Evolutionary conservation across 192 early-diverging fungal species (phyloP).

Genomic region (Coemansia sp.): DNA sequence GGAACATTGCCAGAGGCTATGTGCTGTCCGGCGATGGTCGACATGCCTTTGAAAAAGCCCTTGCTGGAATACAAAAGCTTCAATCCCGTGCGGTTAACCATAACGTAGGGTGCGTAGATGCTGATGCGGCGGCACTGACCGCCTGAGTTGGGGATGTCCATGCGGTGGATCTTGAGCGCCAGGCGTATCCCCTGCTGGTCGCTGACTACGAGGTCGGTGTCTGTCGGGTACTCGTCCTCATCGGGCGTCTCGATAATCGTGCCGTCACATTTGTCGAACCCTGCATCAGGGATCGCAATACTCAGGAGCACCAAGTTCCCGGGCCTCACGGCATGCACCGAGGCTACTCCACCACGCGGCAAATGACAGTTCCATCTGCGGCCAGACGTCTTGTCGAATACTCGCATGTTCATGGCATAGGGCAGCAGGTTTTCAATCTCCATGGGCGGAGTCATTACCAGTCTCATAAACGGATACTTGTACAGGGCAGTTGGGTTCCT

Average conservation of each 20-base stretch:
- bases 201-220: conserved; percentile 72
- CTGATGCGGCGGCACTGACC: conserved; percentile 73
- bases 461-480: conserved; percentile 80
- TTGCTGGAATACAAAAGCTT: conserved; percentile 79
- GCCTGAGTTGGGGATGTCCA: conserved; percentile 70
- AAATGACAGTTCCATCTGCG: conserved; percentile 73
- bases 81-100: conserved; percentile 92
- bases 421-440: conserved; percentile 96
- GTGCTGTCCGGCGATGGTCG: conserved; percentile 75
- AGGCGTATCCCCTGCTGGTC: conserved; percentile 70
- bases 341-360: conserved; percentile 69
- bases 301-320: conserved; percentile 78
- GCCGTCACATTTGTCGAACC: conserved; percentile 76
- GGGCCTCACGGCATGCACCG: conserved; percentile 85
- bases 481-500: conserved; percentile 44
- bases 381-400: conserved; percentile 73
- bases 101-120: conserved; percentile 92
- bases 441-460: conserved; percentile 75
- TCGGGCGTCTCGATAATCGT: conserved; percentile 86
- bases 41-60: conserved; percentile 75
- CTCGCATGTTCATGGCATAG: conserved; percentile 78
- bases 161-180: conserved; percentile 65
- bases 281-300: conserved; percentile 74
- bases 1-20: conserved; percentile 27
- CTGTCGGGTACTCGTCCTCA: conserved; percentile 75